phyloP scores from a whole-genome alignment of 306 rosid genomes.

The Purshia tridentata region DNA sequence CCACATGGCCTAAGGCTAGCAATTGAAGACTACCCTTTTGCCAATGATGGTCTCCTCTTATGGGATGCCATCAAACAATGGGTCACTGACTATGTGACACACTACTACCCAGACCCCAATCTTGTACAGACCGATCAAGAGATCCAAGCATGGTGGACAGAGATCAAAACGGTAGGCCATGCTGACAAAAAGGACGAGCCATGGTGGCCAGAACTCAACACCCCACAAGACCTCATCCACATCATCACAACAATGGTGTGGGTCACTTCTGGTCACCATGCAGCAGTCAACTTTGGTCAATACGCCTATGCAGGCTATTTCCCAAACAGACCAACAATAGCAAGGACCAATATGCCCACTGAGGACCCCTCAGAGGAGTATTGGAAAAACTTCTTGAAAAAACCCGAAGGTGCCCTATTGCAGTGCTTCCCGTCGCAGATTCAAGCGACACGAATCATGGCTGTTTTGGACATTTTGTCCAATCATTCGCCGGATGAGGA shows the following conservation, averaged over 20 bases:
- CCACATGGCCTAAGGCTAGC: conserved; percentile 68
- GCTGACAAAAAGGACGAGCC: conserved; percentile 78
- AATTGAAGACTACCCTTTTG: conserved; percentile 72
- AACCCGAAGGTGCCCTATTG: conserved; percentile 52
- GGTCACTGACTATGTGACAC: conserved; percentile 62
- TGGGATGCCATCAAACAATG: conserved; percentile 68
- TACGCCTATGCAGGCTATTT: conserved; percentile 62
- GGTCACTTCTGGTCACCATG: conserved; percentile 77
- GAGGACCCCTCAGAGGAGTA: conserved; percentile 48
- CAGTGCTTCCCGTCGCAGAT: conserved; percentile 66
- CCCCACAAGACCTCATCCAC: conserved; percentile 51
- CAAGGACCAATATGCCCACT: conserved; percentile 57
- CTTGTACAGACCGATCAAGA: conserved; percentile 51
- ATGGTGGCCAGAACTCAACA: conserved; percentile 70
- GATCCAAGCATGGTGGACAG: conserved; percentile 92
- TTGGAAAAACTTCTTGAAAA: conserved; percentile 42
- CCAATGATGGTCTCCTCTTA: conserved; percentile 63
- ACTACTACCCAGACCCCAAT: conserved; percentile 43
- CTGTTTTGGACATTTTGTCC: conserved; percentile 63
- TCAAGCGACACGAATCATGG: conserved; percentile 63
- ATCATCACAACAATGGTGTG: conserved; percentile 55
- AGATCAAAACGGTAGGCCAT: conserved; percentile 60
- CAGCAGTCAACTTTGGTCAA: conserved; percentile 81
- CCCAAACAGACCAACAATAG: conserved; percentile 68
- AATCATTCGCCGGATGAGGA: conserved; percentile 85